Evolutionary conservation across 306 rosid species (phyloP), one percentile per base, ranked within the genome.

Genomic region (Urtica urens): DNA sequence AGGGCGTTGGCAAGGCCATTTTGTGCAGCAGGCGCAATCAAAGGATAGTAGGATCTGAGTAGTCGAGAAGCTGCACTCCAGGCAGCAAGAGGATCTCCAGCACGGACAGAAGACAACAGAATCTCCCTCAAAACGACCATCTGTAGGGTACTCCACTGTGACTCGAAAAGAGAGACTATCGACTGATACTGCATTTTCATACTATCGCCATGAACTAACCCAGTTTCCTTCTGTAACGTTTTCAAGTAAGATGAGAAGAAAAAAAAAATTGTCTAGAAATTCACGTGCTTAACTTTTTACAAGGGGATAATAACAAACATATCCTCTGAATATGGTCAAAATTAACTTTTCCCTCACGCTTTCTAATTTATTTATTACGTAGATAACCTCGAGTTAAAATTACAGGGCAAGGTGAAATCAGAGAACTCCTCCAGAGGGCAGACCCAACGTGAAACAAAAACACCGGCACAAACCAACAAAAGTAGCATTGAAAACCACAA

Each of bases 11-110:
- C 94, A 57, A 92, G 93, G 51, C 93, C 94, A 67, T 79, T 82
- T 75, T 90, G 99, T 59, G 87, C 96, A 10, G 75, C 85, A 57
- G 99, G 99, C 54, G 94, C 79, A 40, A 90, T 82, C 53, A 90
- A 65, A 63, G 99, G 99, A 73, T 85, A 90, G 71, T 85, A 82
- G 37, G 94, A 82, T 72, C 99, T 81, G 33, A 90, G 93, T 24
- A 85, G 81, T 30, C 94, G 75, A 19, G 99, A 92, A 14, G 99
- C 94, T 54, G 96, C 96, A 69, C 96, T 80, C 99, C 99, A 92
- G 46, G 99, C 95, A 69, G 94, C 79, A 55, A 92, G 99, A 66
- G 99, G 99, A 73, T 92, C 99, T 42, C 96, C 99, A 28, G 99
- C 92, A 39, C 96, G 87, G 46, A 82, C 78, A 51, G 94, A 94